These are phyloP conservation scores for Claviceps arundinis DNA, from an alignment of 2,329 filamentous ascomycete genomes.

Conservation along the genomic window DNA sequence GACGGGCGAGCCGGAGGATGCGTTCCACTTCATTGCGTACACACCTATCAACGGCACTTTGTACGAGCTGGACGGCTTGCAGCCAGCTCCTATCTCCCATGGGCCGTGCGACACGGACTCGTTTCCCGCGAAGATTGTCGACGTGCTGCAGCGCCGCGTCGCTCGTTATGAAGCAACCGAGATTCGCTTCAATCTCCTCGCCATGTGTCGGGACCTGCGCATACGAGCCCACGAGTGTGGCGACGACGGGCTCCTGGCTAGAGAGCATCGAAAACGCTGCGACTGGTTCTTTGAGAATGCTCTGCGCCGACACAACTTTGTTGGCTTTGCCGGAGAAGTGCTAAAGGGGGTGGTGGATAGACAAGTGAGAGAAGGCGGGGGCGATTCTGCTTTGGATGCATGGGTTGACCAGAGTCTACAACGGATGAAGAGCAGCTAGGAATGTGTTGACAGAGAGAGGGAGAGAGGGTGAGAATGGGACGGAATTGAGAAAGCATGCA, in stretches of 20 bases:
- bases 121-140: constrained; percentile 70
- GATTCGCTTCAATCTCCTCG: constrained; percentile 91
- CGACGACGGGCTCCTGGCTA: constrained; percentile 62
- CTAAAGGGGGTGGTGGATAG: constrained; percentile 69
- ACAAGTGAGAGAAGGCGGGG: constrained; percentile 52
- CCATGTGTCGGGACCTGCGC: constrained; percentile 76
- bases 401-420: constrained; percentile 60
- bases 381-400: constrained; percentile 49
- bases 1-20: constrained; percentile 62
- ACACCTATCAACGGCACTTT: constrained; percentile 64
- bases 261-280: constrained; percentile 70
- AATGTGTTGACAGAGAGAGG: constrained; percentile 19
- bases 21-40: constrained; percentile 97
- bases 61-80: constrained; percentile 91
- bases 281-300: constrained; percentile 96
- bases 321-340: constrained; percentile 85
- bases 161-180: constrained; percentile 73
- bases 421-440: constrained; percentile 32
- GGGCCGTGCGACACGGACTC: constrained; percentile 55
- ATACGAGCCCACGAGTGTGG: constrained; percentile 67
- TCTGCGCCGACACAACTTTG: constrained; percentile 83
- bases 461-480: constrained; percentile 31
- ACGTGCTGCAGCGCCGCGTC: constrained; percentile 76
- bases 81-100: constrained; percentile 84
- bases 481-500: not conserved